Base-by-base conservation (phyloP, 345 rosid genomes). In the Citrus reticulata region DNA sequence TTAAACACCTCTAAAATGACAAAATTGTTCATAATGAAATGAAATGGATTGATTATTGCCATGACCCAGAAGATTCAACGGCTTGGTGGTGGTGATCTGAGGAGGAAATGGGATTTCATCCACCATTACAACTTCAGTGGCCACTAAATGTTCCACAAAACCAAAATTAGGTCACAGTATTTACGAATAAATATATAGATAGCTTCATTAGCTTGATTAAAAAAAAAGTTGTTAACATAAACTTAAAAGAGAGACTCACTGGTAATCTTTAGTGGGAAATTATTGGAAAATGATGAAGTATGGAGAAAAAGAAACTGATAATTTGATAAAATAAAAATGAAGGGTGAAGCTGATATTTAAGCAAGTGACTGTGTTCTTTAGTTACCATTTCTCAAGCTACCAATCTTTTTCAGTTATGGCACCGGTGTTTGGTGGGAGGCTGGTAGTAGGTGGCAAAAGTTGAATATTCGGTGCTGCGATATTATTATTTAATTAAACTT, bases 41-140 rank as follows among this genome's bases (percentile, higher is more conserved):
- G 14, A 24, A 20, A 71, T 5, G 51, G 5, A 4, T 55, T 9
- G 0, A 75, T 62, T 11, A 70, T 74, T 73, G 91, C 98, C 98
- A 79, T 91, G 91, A 72, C 95, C 98, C 9, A 89, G 32, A 75
- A 95, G 88, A 42, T 91, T 83, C 7, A 93, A 84, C 51, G 93
- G 87, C 82, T 95, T 95, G 74, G 90, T 58, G 37, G 88, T 79
- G 11, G 88, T 72, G 81, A 90, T 84, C 70, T 87, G 90, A 69
- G 83, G 68, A 76, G 98, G 95, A 65, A 91, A 93, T 72, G 97
- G 84, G 83, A 91, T 86, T 40, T 86, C 97, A 70, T 92, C 94
- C 39, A 91, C 89, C 95, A 85, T 85, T 10, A 92, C 91, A 70
- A 83, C 77, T 83, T 95, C 94, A 82, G 93, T 78, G 40, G 85